Base-by-base conservation (phyloP, 176 grass and related monocot genomes). In the Rhynchospora tenuis region DNA sequence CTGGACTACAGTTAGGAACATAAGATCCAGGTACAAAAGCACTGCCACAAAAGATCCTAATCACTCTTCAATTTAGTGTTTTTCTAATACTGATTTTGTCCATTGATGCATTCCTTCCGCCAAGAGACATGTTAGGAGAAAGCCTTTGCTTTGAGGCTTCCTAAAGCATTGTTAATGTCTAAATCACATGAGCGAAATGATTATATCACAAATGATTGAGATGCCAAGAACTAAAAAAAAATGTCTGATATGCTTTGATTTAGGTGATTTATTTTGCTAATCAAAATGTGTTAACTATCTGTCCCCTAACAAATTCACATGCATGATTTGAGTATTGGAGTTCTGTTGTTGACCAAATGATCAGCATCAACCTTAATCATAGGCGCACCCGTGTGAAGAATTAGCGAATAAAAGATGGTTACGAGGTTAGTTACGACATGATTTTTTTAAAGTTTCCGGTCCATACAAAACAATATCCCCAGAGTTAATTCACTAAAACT, bases 301-400 rank as follows among this genome's bases (percentile, higher is more conserved):
- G 73, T 56, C 15, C 51, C 73, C 73, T 33, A 77, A 77, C 73
- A 77, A 56, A 29, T 19, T 56, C 73, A 77, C 73, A 56, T 77
- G 50, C 26, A 77, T 56, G 55, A 77, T 56, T 77, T 56, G 26
- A 56, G 38, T 20, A 54, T 56, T 76, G 6, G 23, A 76, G 72
- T 76, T 76, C 13, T 77, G 73, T 29, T 56, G 47, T 77, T 77
- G 73, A 33, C 73, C 73, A 77, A 77, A 55, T 76, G 22, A 76
- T 56, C 28, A 10, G 9, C 6, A 54, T 7, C 0, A 75, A 55
- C 10, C 70, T 51, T 74, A 52, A 54, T 74, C 45, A 72, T 72
- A 74, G n/a, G 71, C 20, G 71, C 46, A 74, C 50, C 73, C 50
- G 15, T 77, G 50, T 56, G 27, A 56, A 56, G 73, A 56, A 77